These are phyloP conservation scores for Botrytis squamosa DNA, from an alignment of 2,329 filamentous ascomycete genomes.

Conservation along the genomic window DNA sequence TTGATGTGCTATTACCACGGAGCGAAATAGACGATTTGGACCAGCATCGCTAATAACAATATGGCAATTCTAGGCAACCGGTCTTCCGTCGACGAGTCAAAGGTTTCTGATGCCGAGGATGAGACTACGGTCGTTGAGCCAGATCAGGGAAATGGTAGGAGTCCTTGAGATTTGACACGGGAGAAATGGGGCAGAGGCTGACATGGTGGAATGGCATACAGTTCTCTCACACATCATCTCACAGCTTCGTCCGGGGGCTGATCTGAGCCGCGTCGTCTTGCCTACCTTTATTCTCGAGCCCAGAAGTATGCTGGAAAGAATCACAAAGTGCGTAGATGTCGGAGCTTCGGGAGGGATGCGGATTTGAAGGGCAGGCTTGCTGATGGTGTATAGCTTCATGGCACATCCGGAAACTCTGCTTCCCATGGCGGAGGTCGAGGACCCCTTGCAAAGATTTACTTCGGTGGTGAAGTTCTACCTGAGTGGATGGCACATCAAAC, in stretches of 20 bases:
- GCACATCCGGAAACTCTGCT: conserved; percentile 95
- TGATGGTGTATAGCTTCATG: conserved; percentile 75
- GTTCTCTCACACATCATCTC: conserved; percentile 97
- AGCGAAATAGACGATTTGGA: background rate
- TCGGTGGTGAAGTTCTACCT: conserved; percentile 98
- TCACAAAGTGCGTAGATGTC: conserved; percentile 76
- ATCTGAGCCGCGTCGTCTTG: conserved; percentile 88
- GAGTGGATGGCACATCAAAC: conserved; percentile 98
- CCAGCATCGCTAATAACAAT: conserved; percentile 2
- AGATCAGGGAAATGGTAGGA: conserved; percentile 88
- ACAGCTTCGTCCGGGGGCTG: conserved; percentile 90
- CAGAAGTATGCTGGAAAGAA: conserved; percentile 95
- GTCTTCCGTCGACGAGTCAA: conserved; percentile 38
- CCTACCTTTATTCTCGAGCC: conserved; percentile 98
- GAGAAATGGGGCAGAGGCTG: conserved; percentile 20
- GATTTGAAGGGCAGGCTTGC: conserved; percentile 13
- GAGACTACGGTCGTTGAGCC: conserved; percentile 83
- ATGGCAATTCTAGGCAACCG: conserved; percentile 43
- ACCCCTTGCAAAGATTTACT: conserved; percentile 85
- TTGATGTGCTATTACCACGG: background rate
- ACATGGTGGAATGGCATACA: conserved; percentile 42
- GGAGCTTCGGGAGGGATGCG: background rate
- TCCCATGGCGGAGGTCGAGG: conserved; percentile 81
- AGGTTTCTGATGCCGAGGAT: conserved; percentile 50
- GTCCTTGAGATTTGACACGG: background rate